Base-by-base conservation (phyloP, 2,329 filamentous ascomycete species). In the Fusarium proliferatum region DNA sequence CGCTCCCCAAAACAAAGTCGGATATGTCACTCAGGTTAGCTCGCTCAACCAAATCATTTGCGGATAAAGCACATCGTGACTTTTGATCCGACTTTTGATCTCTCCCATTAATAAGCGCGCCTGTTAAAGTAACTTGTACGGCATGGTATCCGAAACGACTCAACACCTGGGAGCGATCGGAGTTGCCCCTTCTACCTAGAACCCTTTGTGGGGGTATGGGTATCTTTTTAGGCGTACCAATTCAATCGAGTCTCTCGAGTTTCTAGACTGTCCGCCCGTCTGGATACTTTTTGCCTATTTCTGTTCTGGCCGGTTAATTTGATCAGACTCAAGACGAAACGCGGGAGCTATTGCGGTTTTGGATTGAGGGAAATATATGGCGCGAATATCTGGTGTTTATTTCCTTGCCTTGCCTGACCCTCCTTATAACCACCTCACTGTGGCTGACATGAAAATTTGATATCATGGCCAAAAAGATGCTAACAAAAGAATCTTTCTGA, bases 21-120 rank as follows among this genome's bases (percentile, higher is more conserved):
- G 56, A 67, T 43, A 70, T 59, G 46, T 55, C 41, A 39, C 58
- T 16, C 28, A 28, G 30, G n/a, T 52, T 62, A 66, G 58, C 56
- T 48, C 59, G 39, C 46, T 62, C 55, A 67, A 51, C 73, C 71
- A 75, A 67, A 45, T 70, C 69, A 78, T 68, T 73, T 64, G 57
- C 43, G 48, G 48, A 55, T 67, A 36, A 46, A 46, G 34, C 51
- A 53, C 45, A 57, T 58, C 42, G 45, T 49, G 45, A 52, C 51
- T 42, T 39, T 46, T 42, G 39, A 56, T 52, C 42, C 42, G 48
- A 49, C 55, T 33, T 56, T 36, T 49, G 49, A 51, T 57, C 41
- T 13, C 43, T 55, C 45, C 36, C 55, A 49, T 64, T 61, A 38
- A 65, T 71, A 71, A 65, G 68, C 65, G 59, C 56, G 43, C 61